Conservation (phyloP, 148 eudicot genomes). For the Rhododendron simsii region DNA sequence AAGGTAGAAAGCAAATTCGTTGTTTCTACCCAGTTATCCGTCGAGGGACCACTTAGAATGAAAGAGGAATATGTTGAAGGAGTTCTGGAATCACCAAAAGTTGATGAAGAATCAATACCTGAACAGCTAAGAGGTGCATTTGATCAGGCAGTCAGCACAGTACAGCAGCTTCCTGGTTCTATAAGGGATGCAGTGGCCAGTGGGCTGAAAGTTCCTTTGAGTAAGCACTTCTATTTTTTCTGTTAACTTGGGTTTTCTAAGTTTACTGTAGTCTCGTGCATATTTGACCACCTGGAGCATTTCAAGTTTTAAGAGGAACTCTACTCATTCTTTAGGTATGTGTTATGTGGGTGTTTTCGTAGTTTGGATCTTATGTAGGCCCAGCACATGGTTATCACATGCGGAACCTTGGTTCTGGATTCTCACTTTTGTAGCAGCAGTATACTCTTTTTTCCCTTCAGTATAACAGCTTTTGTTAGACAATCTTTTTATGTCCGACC, state of each 20-base stretch:
- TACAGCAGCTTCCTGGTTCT: constrained; percentile 83
- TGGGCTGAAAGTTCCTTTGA: constrained; percentile 72
- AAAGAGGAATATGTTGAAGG: constrained; percentile 83
- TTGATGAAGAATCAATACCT: constrained; percentile 68
- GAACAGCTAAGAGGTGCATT: constrained; percentile 62
- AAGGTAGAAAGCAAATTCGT: constrained; percentile 77
- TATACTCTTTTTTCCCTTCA: not conserved
- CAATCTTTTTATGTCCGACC: not conserved
- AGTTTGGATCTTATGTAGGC: not conserved
- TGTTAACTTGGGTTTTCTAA: not conserved
- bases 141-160: constrained; percentile 55
- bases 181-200: constrained; percentile 52
- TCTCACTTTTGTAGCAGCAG: not conserved
- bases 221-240: constrained; percentile 37
- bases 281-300: not conserved
- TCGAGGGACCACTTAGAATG: constrained; percentile 89
- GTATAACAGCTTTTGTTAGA: not conserved
- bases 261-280: not conserved
- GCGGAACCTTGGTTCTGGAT: not conserved
- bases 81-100: constrained; percentile 55
- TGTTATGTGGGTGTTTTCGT: not conserved
- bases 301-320: not conserved
- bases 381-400: not conserved
- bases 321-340: not conserved
- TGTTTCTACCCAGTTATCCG: constrained; percentile 54